A percentile compares a stretch with the other conserved stretches of the same genome.
These are phyloP conservation scores for Cornus florida DNA, from an alignment of 148 eudicot genomes.

Conservation along the genomic window DNA sequence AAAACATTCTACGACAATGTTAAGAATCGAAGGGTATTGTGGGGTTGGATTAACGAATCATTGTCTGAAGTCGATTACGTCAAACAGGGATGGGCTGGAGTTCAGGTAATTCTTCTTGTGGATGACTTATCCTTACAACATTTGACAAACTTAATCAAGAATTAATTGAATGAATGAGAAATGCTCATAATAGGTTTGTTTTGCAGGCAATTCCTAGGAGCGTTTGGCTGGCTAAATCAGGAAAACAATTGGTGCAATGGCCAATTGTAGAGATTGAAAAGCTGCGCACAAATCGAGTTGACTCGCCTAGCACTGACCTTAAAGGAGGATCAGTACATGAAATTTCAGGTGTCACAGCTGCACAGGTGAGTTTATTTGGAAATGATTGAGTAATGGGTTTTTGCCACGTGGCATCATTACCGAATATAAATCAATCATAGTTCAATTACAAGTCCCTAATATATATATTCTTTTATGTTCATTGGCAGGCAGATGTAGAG, in stretches of 20 bases:
- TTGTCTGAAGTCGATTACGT: slow-evolving; percentile 14
- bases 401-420: no score
- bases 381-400: no score
- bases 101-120: slow-evolving; percentile 44
- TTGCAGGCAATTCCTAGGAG: slow-evolving; percentile 57
- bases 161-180: no score
- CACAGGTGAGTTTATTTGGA: slow-evolving; percentile 39
- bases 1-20: slow-evolving; percentile 60
- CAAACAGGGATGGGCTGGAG: slow-evolving; percentile 69
- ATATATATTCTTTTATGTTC: not conserved
- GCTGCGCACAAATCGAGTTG: slow-evolving; percentile 31
- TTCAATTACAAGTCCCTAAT: no score
- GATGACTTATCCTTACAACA: not conserved
- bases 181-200: not conserved
- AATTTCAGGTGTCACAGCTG: slow-evolving; percentile 46
- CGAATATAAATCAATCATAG: no score
- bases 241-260: slow-evolving; percentile 76
- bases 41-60: slow-evolving; percentile 71
- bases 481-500: slow-evolving; percentile 54
- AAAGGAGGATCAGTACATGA: slow-evolving; percentile 43
- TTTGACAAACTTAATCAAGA: no score
- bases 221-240: slow-evolving; percentile 44
- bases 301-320: slow-evolving; percentile 10
- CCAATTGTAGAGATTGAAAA: slow-evolving; percentile 57
- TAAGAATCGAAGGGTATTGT: slow-evolving; percentile 56